phyloP scores from a whole-genome alignment of 495 filamentous ascomycete genomes.

The Daldinia concentrica region DNA sequence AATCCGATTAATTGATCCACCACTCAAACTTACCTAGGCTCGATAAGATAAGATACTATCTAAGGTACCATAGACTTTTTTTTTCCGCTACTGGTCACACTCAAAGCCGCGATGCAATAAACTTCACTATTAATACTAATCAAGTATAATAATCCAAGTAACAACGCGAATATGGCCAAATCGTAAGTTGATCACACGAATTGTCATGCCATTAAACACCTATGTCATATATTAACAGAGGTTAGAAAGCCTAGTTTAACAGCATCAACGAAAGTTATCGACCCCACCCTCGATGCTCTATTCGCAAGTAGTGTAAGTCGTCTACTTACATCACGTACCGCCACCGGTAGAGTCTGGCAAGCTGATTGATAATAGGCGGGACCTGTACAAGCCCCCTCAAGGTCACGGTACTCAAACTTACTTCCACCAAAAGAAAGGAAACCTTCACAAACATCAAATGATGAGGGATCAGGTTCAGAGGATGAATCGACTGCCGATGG shows the following conservation, averaged over 20 bases:
- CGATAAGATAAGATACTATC: conserved; percentile 33
- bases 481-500: conserved; percentile 45
- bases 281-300: conserved; percentile 79
- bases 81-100: conserved; percentile 12
- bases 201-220: background rate
- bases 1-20: background rate
- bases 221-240: conserved; percentile 15
- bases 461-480: conserved; percentile 40
- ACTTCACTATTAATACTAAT: background rate
- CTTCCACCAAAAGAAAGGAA: conserved; percentile 47
- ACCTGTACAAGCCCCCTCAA: conserved; percentile 67
- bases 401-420: conserved; percentile 58
- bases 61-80: conserved; percentile 23
- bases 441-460: conserved; percentile 11
- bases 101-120: background rate
- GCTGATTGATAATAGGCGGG: conserved; percentile 61
- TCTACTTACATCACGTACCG: background rate
- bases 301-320: conserved; percentile 81
- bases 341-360: background rate
- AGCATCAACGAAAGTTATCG: conserved; percentile 64
- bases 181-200: conserved; percentile 34
- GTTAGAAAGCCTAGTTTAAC: conserved; percentile 47
- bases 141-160: conserved; percentile 2
- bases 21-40: background rate
- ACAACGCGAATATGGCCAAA: conserved; percentile 39